A percentile compares a stretch with the other conserved stretches of the same genome.
Conservation (phyloP, 2,329 filamentous ascomycete genomes). For the Ceratocystis destructans region DNA sequence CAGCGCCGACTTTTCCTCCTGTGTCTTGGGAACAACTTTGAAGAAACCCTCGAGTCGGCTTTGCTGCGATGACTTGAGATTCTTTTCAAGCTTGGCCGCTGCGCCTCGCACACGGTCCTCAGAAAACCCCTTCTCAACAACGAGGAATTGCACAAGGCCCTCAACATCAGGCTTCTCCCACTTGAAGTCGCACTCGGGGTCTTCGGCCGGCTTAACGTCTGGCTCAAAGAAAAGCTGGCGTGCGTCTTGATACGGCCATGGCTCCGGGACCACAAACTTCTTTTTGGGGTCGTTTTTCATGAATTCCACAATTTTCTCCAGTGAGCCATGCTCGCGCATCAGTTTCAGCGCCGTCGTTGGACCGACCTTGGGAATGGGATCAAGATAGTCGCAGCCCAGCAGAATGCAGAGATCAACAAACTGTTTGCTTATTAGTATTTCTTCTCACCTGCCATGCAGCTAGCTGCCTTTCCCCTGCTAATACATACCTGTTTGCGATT, state of each 20-base stretch:
- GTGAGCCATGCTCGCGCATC: conserved; percentile 76
- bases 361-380: conserved; percentile 88
- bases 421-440: conserved; percentile 31
- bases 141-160: conserved; percentile 76
- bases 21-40: conserved; percentile 79
- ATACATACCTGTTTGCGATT: conserved; percentile 59
- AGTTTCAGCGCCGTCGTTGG: conserved; percentile 84
- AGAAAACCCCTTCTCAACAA: conserved; percentile 89
- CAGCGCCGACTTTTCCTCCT: conserved; percentile 65
- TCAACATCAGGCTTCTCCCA: conserved; percentile 92
- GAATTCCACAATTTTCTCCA: conserved; percentile 75
- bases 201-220: conserved; percentile 70
- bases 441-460: background rate
- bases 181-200: conserved; percentile 88
- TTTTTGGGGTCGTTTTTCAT: conserved; percentile 63
- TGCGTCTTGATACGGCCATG: conserved; percentile 91
- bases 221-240: conserved; percentile 84
- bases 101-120: conserved; percentile 80
- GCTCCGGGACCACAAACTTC: conserved; percentile 79
- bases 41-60: conserved; percentile 91
- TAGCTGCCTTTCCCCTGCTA: background rate
- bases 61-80: conserved; percentile 81
- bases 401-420: conserved; percentile 98
- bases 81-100: conserved; percentile 71
- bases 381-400: conserved; percentile 93